These are phyloP conservation scores for Xerocomus brunneocitrinus DNA, from an alignment of 768 basidiomycete species.

Conservation along the genomic window DNA sequence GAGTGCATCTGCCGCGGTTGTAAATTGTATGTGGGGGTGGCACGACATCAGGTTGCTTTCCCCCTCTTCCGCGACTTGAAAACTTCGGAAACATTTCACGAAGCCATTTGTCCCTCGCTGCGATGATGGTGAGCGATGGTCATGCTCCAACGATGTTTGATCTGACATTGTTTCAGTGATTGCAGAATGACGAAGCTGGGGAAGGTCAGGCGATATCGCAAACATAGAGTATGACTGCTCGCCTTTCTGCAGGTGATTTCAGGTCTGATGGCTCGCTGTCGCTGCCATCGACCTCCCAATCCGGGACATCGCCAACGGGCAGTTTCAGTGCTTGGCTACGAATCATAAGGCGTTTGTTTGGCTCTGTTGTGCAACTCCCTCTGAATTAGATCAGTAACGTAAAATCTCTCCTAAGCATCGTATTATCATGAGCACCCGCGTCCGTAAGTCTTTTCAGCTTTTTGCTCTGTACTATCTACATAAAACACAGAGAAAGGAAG, in stretches of 20 bases:
- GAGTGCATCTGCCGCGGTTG: slow-evolving; percentile 60
- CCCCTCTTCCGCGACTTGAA: slow-evolving; percentile 57
- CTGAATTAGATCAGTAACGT: slow-evolving; percentile 1
- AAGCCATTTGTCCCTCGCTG: slow-evolving; percentile 73
- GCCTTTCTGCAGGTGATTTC: slow-evolving; percentile 59
- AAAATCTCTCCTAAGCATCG: slow-evolving; percentile 3
- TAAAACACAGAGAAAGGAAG: slow-evolving; percentile 59
- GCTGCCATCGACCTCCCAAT: slow-evolving; percentile 53
- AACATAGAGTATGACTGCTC: not conserved
- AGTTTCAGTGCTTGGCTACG: slow-evolving; percentile 34
- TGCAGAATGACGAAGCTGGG: slow-evolving; percentile 57
- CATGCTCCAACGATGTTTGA: slow-evolving; percentile 9
- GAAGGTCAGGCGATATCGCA: slow-evolving; percentile 6
- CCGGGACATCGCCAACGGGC: slow-evolving; percentile 53
- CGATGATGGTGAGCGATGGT: slow-evolving; percentile 14
- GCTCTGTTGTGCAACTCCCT: slow-evolving; percentile 17
- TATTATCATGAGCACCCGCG: slow-evolving; percentile 40
- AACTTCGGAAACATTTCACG: slow-evolving; percentile 63
- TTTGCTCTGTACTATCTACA: slow-evolving; percentile 1
- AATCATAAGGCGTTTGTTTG: slow-evolving; percentile 29
- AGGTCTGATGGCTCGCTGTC: slow-evolving; percentile 39
- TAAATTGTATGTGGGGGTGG: slow-evolving; percentile 67
- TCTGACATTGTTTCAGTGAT: slow-evolving; percentile 66
- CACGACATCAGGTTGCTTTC: slow-evolving; percentile 47
- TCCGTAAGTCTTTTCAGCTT: slow-evolving; percentile 49